Evolutionary conservation across 257 asterid genomes (phyloP), one percentile per base, ranked within the genome.

Genomic region (Striga asiatica): DNA sequence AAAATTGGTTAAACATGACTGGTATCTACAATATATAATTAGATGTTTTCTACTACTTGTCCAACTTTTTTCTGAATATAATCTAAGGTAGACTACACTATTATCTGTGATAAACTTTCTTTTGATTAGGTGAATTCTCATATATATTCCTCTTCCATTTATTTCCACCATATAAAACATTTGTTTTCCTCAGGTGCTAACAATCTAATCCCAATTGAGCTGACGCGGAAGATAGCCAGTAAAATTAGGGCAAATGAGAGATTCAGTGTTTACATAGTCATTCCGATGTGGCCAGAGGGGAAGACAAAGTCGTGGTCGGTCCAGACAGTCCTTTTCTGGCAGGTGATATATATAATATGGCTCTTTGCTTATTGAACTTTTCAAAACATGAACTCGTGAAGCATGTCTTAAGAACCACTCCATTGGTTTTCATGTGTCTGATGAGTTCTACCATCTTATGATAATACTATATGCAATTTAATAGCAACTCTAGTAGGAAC

Each of bases 261-360:
- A 17, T 71, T 71, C 13, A 12, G 56, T 12, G 77, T 67, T 11
- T 71, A 71, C 23, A 29, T 66, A 50, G 66, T 72, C 2, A 67
- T 72, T 27, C 74, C 78, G 2, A 67, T 72, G 78, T 72, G 74
- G 78, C 71, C 78, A 1, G 74, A 72, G 67, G 78, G 78, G 29
- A 34, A 34, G 10, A 51, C 73, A n/a, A 20, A 25, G 1, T 25
- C 62, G 28, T 5, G 8, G 12, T 0, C 53, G 12, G 32, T 50
- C 16, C 71, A 58, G 45, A 59, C 50, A 49, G 63, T 72, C 38
- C 67, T 72, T 50, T 53, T 35, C 27, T 67, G 74, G 74, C 78
- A 72, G 78, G 71, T 72, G 25, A 22, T 5, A 31, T 18, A 14
- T 8, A n/a, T 9, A 3, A 41, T n/a, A 7, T 12, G n/a, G n/a